phyloP scores from a whole-genome alignment of 306 rosid genomes.

The Crataegus laevigata region DNA sequence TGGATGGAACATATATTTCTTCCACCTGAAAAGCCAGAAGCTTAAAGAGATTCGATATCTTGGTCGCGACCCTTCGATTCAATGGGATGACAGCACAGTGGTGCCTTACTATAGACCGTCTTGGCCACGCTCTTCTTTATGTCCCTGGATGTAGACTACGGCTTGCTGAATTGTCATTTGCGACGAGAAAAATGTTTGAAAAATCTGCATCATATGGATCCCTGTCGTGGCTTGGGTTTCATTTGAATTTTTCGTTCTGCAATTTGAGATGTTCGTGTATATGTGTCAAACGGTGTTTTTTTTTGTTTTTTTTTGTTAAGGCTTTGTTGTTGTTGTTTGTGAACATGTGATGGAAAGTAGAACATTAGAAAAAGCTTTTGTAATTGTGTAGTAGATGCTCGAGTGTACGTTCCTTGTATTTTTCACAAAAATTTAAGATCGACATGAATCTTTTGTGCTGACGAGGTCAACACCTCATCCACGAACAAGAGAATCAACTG shows the following conservation, averaged over 20 bases:
- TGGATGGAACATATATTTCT: constrained; percentile 43
- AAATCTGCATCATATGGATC: neutral
- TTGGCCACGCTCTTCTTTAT: constrained; percentile 47
- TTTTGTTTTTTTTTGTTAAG: too few relatives aligned
- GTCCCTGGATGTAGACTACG: neutral
- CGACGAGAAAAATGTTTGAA: neutral
- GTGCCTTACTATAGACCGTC: constrained; percentile 61
- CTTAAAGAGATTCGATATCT: constrained; percentile 39
- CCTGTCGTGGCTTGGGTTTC: neutral
- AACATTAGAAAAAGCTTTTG: too few relatives aligned
- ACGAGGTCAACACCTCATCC: too few relatives aligned
- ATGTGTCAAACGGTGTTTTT: too few relatives aligned
- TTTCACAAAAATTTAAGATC: too few relatives aligned
- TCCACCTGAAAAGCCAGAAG: constrained; percentile 38
- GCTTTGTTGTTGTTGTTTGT: too few relatives aligned
- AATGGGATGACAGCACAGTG: constrained; percentile 58
- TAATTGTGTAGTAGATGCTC: too few relatives aligned
- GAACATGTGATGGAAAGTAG: too few relatives aligned
- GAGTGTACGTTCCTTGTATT: too few relatives aligned
- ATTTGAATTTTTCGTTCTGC: neutral
- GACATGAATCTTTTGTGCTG: too few relatives aligned
- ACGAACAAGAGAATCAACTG: neutral
- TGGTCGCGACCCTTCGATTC: constrained; percentile 45
- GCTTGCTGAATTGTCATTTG: neutral
- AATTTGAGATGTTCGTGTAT: too few relatives aligned